Conservation (phyloP, 1,139 yeast genomes). For the Protomyces inouyei region DNA sequence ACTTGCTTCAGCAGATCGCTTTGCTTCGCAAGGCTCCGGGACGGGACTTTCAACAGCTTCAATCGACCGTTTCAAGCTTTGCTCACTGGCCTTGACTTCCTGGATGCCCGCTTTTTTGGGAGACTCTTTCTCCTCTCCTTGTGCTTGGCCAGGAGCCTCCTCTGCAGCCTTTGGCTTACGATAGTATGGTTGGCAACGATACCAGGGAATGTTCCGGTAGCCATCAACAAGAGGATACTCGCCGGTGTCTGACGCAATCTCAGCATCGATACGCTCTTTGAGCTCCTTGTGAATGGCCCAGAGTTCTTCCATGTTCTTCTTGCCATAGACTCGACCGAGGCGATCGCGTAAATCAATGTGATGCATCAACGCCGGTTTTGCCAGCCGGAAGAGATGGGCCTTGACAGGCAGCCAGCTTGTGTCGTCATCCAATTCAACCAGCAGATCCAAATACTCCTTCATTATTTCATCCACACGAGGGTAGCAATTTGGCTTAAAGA, state of each 20-base stretch:
- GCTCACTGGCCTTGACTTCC: conserved; percentile 1
- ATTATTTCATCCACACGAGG: conserved; percentile 81
- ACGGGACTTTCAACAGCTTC: conserved; percentile 2
- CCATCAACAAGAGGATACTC: conserved; percentile 58
- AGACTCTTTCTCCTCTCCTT: not conserved
- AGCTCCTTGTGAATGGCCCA: conserved; percentile 44
- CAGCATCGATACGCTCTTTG: conserved; percentile 53
- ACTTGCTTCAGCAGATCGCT: not conserved
- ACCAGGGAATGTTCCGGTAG: conserved; percentile 81
- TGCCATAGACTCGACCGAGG: conserved; percentile 51
- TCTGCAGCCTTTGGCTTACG: conserved; percentile 52
- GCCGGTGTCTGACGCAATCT: not conserved
- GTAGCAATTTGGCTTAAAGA: conserved; percentile 54
- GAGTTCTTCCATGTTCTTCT: conserved; percentile 41
- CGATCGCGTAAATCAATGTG: conserved; percentile 73
- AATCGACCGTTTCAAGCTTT: conserved; percentile 9
- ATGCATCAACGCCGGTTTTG: conserved; percentile 68
- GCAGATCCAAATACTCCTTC: conserved; percentile 84
- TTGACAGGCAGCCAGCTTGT: conserved; percentile 84
- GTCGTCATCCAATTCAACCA: conserved; percentile 50
- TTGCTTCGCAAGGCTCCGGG: not conserved
- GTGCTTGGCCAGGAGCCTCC: not conserved
- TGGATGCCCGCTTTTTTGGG: not conserved
- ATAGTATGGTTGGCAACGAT: conserved; percentile 96
- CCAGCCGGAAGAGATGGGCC: conserved; percentile 81